phyloP scores from a whole-genome alignment of 164 flowering plant genomes.

The Annona squamosa region DNA sequence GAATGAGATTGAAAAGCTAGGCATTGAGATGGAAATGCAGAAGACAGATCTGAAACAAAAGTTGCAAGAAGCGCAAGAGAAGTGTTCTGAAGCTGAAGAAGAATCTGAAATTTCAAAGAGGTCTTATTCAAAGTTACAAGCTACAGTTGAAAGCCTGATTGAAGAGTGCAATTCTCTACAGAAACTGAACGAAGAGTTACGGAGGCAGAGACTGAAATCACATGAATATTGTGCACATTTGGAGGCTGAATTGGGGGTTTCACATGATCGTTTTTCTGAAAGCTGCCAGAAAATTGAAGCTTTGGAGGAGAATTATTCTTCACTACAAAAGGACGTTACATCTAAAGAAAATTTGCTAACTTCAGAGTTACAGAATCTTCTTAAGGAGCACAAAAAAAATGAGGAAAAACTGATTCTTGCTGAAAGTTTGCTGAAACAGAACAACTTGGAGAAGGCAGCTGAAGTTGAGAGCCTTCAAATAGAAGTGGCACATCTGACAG shows the following conservation, averaged over 20 bases:
- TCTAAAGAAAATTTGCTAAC: slow-evolving; percentile 40
- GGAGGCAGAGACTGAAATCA: slow-evolving; percentile 45
- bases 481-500: slow-evolving; percentile 41
- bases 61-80: slow-evolving; percentile 35
- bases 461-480: slow-evolving; percentile 57
- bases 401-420: slow-evolving; percentile 36
- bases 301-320: slow-evolving; percentile 43
- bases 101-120: slow-evolving; percentile 44
- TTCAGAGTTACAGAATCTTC: slow-evolving; percentile 45
- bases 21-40: slow-evolving; percentile 33
- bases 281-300: slow-evolving; percentile 35
- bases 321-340: slow-evolving; percentile 35
- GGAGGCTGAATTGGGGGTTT: slow-evolving; percentile 45
- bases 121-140: slow-evolving; percentile 39
- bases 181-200: slow-evolving; percentile 42
- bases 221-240: slow-evolving; percentile 31
- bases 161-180: slow-evolving; percentile 46
- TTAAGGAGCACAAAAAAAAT: slow-evolving; percentile 34
- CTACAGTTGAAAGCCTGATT: slow-evolving; percentile 37
- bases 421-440: slow-evolving; percentile 38
- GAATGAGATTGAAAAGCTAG: slow-evolving; percentile 37
- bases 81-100: slow-evolving; percentile 42
- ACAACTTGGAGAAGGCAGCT: slow-evolving; percentile 32
- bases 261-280: slow-evolving; percentile 26
- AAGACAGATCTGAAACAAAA: slow-evolving; percentile 31